These are phyloP conservation scores for Colletotrichum godetiae DNA, from an alignment of 2,329 filamentous ascomycete genomes.

Conservation along the genomic window DNA sequence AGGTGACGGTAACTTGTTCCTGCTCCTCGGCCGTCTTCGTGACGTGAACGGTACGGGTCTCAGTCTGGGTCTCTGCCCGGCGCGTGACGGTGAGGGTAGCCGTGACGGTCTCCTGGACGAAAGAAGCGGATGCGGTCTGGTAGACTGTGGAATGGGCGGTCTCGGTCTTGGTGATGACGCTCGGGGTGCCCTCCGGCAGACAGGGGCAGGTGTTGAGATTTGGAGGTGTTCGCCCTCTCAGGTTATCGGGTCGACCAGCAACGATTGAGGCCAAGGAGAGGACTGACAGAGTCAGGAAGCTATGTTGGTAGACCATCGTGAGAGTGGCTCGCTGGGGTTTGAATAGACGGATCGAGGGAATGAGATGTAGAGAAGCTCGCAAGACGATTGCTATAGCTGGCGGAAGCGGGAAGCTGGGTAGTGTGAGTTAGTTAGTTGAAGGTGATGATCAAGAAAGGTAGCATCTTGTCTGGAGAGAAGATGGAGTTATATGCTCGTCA, in stretches of 20 bases:
- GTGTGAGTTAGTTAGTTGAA: not conserved
- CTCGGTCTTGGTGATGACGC: conserved; percentile 28
- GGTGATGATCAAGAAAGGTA: not conserved
- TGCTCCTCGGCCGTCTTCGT: conserved; percentile 7
- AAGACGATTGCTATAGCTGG: not conserved
- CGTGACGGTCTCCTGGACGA: conserved; percentile 37
- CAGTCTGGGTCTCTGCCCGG: conserved; percentile 16
- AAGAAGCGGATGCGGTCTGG: conserved; percentile 31
- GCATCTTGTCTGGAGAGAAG: not conserved
- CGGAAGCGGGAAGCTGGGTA: not conserved
- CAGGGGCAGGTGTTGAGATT: conserved; percentile 34
- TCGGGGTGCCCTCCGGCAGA: conserved; percentile 15
- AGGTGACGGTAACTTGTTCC: conserved; percentile 24
- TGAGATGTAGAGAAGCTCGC: not conserved
- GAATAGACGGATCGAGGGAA: not conserved
- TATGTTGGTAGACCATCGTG: conserved; percentile 33
- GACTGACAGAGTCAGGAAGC: conserved; percentile 7
- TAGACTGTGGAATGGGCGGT: conserved; percentile 37
- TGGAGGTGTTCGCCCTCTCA: conserved; percentile 23
- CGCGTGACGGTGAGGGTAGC: conserved; percentile 32
- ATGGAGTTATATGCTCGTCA: conserved; percentile 6
- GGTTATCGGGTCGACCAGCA: conserved; percentile 20
- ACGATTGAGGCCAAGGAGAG: conserved; percentile 16
- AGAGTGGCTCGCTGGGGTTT: conserved; percentile 36
- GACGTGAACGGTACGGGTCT: conserved; percentile 6